These are phyloP conservation scores for Tubosaeta sp. DNA, from an alignment of 768 basidiomycete genomes.

Conservation along the genomic window DNA sequence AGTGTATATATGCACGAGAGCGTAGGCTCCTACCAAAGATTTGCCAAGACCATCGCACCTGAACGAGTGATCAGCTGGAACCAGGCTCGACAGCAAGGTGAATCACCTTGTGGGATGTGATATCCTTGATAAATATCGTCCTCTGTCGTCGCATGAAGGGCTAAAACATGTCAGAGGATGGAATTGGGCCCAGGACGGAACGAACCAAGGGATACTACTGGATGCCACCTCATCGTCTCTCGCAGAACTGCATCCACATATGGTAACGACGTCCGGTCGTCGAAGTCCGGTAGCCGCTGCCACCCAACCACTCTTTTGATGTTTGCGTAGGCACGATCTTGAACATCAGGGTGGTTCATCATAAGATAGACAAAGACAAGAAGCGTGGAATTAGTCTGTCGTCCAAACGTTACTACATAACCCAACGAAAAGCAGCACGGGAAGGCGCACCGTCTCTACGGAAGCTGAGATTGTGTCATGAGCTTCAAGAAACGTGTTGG, in stretches of 20 bases:
- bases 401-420: not conserved
- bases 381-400: constrained; percentile 26
- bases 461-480: constrained; percentile 18
- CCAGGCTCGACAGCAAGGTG: too few species aligned
- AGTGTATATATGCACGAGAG: not conserved
- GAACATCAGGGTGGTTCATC: constrained; percentile 24
- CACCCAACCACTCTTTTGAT: constrained; percentile 29
- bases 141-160: constrained; percentile 37
- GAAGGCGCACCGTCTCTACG: constrained; percentile 26
- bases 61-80: not conserved
- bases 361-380: constrained; percentile 28
- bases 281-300: constrained; percentile 29
- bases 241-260: constrained; percentile 33
- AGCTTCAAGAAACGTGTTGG: not conserved
- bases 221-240: constrained; percentile 31
- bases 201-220: constrained; percentile 23
- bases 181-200: not conserved
- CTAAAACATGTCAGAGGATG: constrained; percentile 19
- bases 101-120: constrained; percentile 27
- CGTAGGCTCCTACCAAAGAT: constrained; percentile 5
- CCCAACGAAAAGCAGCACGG: not conserved
- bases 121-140: constrained; percentile 37
- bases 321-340: constrained; percentile 28
- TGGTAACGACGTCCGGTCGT: constrained; percentile 25
- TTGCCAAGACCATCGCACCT: constrained; percentile 10